phyloP scores from a whole-genome alignment of 2,329 filamentous ascomycete genomes.

The Amauroascus verrucosus region DNA sequence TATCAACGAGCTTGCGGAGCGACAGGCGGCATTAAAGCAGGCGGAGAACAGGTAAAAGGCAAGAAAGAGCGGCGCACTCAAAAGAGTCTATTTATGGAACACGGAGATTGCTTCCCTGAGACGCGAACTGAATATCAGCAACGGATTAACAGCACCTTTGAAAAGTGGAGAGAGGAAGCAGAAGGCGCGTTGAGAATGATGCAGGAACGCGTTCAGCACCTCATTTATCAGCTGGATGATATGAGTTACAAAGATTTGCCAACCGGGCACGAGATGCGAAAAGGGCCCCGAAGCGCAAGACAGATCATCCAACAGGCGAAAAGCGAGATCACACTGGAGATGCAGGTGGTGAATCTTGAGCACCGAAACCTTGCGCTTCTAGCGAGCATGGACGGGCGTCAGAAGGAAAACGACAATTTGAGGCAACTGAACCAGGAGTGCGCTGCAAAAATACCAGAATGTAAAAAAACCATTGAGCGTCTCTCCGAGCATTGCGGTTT shows the following conservation, averaged over 20 bases:
- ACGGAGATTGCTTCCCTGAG: neutral
- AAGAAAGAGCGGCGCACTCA: neutral
- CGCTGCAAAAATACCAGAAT: too few species aligned
- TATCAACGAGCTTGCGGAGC: neutral
- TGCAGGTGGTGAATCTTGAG: neutral
- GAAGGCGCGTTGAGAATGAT: neutral
- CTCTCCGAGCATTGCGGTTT: too few species aligned
- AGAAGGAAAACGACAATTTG: neutral
- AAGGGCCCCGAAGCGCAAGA: neutral
- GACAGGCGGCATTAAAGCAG: neutral
- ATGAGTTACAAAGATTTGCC: neutral
- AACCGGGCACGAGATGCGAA: neutral
- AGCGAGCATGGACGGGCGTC: neutral
- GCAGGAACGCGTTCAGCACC: neutral
- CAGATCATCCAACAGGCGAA: neutral
- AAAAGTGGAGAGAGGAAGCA: neutral
- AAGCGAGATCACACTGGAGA: neutral
- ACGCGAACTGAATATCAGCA: neutral
- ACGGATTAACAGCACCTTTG: neutral
- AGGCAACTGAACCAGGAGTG: neutral
- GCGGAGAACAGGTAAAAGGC: neutral
- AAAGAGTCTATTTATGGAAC: neutral
- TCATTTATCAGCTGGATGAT: neutral
- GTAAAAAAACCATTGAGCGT: too few species aligned
- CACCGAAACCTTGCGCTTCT: neutral